These are phyloP conservation scores for Vararia minispora DNA, from an alignment of 768 basidiomycete species.

Conservation along the genomic window DNA sequence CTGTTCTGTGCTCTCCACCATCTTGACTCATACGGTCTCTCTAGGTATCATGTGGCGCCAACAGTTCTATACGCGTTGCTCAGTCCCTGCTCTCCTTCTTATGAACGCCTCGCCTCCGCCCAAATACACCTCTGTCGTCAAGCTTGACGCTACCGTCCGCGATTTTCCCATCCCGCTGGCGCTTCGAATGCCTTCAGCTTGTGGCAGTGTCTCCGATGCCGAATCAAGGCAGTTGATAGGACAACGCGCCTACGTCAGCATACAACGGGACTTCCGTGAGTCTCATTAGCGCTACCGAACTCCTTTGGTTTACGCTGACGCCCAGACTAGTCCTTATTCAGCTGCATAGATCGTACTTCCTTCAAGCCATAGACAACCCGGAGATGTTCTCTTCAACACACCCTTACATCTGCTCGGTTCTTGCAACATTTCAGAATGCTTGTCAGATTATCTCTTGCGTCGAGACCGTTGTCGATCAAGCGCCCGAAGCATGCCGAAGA, in stretches of 20 bases:
- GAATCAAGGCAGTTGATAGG: too few species aligned
- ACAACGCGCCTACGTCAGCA: not conserved
- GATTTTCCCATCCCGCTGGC: not conserved
- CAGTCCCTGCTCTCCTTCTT: not conserved
- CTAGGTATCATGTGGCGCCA: not conserved
- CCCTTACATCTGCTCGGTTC: not conserved
- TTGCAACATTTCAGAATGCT: not conserved
- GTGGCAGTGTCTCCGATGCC: too few species aligned
- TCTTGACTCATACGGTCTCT: not conserved
- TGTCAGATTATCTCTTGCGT: not conserved
- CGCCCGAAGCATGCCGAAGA: not conserved
- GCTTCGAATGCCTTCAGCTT: not conserved
- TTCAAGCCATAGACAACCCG: not conserved
- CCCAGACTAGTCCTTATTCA: not conserved
- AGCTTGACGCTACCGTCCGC: not conserved
- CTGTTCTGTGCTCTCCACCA: not conserved
- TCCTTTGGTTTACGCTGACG: not conserved
- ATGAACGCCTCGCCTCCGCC: not conserved
- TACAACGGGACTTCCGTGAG: not conserved
- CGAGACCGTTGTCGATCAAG: not conserved
- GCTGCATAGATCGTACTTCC: slow-evolving; percentile 1
- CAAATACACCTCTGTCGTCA: not conserved
- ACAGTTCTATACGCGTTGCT: not conserved
- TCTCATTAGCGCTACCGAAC: not conserved
- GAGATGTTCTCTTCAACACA: not conserved